phyloP scores from a whole-genome alignment of 2,329 filamentous ascomycete genomes.

The Zymoseptoria ardabiliae region DNA sequence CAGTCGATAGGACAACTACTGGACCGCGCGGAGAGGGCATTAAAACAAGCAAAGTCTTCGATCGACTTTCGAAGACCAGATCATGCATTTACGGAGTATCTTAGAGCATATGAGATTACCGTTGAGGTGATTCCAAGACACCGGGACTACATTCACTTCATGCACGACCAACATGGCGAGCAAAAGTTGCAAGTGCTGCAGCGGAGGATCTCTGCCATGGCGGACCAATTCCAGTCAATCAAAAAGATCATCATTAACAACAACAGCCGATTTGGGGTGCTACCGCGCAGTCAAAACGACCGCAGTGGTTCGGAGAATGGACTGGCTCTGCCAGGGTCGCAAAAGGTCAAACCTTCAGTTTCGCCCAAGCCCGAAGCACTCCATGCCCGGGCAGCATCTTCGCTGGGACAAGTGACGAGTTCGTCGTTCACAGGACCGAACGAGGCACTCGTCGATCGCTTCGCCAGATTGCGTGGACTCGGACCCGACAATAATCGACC shows the following conservation, averaged over 20 bases:
- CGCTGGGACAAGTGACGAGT: conserved; percentile 20
- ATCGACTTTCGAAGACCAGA: conserved; percentile 61
- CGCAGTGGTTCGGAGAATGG: conserved; percentile 14
- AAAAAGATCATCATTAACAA: conserved; percentile 46
- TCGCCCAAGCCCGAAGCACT: conserved; percentile 60
- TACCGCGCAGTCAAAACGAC: conserved; percentile 13
- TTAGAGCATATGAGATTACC: conserved; percentile 72
- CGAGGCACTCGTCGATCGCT: conserved; percentile 37
- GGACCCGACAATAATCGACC: conserved; percentile 13
- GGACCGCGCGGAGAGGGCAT: conserved; percentile 34
- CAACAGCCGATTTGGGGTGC: conserved; percentile 49
- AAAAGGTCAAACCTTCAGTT: conserved; percentile 23
- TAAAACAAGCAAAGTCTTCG: conserved; percentile 49
- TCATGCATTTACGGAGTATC: conserved; percentile 72
- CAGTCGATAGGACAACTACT: conserved; percentile 31
- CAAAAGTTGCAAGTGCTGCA: conserved; percentile 41
- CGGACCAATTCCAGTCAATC: conserved; percentile 40
- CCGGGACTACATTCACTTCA: conserved; percentile 62
- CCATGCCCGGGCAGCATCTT: conserved; percentile 51
- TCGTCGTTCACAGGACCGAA: conserved; percentile 26
- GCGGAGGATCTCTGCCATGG: conserved; percentile 22
- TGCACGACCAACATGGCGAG: conserved; percentile 35
- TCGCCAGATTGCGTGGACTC: conserved; percentile 20
- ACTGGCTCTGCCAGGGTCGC: conserved; percentile 8
- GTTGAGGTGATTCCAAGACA: conserved; percentile 70